phyloP scores from a whole-genome alignment of 73 alveolate genomes.

The Effrenium voratum region DNA sequence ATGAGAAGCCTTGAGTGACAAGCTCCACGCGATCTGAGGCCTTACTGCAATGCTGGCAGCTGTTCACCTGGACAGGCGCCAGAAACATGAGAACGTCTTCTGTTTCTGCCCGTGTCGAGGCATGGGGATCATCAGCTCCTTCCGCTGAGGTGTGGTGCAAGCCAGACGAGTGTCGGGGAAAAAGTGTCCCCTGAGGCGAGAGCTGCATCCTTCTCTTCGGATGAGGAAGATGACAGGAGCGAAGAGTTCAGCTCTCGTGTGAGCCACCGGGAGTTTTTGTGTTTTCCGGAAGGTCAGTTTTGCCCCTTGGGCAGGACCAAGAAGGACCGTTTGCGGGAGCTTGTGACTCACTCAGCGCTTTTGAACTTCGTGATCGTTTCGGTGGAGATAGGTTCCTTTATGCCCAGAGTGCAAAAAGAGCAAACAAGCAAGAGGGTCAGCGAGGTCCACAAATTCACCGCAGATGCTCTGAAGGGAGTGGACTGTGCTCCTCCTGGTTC shows the following conservation, averaged over 20 bases:
- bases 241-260: neutral
- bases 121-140: constrained; percentile 91
- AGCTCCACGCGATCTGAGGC: neutral
- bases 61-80: neutral
- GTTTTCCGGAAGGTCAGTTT: neutral
- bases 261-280: neutral
- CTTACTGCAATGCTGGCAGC: constrained; percentile 68
- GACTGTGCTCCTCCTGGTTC: constrained; percentile 87
- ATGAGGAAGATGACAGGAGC: constrained; percentile 68
- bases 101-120: neutral
- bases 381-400: too few relatives aligned
- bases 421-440: neutral
- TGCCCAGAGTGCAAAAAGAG: neutral
- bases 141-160: constrained; percentile 5
- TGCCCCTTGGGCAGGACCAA: constrained; percentile 1
- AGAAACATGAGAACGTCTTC: neutral
- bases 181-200: neutral
- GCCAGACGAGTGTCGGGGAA: neutral
- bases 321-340: constrained; percentile 82
- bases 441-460: constrained; percentile 84
- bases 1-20: neutral
- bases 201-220: constrained; percentile 76
- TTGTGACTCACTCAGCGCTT: neutral
- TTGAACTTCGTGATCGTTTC: neutral
- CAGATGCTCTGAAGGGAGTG: constrained; percentile 86